phyloP scores from a whole-genome alignment of 2,329 filamentous ascomycete genomes.

The Fusarium proliferatum region DNA sequence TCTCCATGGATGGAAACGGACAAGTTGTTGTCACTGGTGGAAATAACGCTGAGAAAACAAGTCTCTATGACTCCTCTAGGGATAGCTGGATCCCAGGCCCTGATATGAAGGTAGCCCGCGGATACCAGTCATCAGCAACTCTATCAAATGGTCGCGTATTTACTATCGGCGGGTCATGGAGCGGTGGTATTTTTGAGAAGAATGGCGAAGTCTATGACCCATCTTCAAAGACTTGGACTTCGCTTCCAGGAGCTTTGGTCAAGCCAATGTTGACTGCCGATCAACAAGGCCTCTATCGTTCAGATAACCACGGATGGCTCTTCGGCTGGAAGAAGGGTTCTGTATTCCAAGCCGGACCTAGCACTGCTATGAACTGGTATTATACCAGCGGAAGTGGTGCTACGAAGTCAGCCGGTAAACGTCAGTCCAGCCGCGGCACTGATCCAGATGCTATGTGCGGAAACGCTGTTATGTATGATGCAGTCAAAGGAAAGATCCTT shows the following conservation, averaged over 20 bases:
- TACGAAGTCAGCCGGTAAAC: slow-evolving; percentile 39
- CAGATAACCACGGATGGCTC: slow-evolving; percentile 46
- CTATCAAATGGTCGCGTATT: slow-evolving; percentile 20
- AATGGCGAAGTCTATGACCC: slow-evolving; percentile 29
- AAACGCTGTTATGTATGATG: slow-evolving; percentile 68
- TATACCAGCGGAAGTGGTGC: slow-evolving; percentile 48
- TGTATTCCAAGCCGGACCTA: slow-evolving; percentile 66
- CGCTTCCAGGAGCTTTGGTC: slow-evolving; percentile 50
- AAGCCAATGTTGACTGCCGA: slow-evolving; percentile 59
- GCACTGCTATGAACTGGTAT: slow-evolving; percentile 66
- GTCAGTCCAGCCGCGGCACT: slow-evolving; percentile 46
- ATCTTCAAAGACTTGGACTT: slow-evolving; percentile 10
- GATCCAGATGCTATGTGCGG: slow-evolving; percentile 65
- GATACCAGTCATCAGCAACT: slow-evolving; percentile 25
- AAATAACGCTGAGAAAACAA: slow-evolving; percentile 59
- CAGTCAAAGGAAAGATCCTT: slow-evolving; percentile 66
- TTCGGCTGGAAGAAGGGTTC: slow-evolving; percentile 56
- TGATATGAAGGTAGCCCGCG: slow-evolving; percentile 17
- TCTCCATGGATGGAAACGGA: slow-evolving; percentile 60
- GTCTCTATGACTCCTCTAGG: slow-evolving; percentile 53
- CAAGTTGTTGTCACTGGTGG: slow-evolving; percentile 66
- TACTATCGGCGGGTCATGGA: slow-evolving; percentile 33
- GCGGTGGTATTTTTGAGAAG: slow-evolving; percentile 7
- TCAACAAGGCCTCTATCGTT: slow-evolving; percentile 55
- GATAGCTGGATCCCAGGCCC: slow-evolving; percentile 21